These are phyloP conservation scores for Zoysia japonica DNA, from an alignment of 176 grass and related monocot genomes.

Conservation along the genomic window DNA sequence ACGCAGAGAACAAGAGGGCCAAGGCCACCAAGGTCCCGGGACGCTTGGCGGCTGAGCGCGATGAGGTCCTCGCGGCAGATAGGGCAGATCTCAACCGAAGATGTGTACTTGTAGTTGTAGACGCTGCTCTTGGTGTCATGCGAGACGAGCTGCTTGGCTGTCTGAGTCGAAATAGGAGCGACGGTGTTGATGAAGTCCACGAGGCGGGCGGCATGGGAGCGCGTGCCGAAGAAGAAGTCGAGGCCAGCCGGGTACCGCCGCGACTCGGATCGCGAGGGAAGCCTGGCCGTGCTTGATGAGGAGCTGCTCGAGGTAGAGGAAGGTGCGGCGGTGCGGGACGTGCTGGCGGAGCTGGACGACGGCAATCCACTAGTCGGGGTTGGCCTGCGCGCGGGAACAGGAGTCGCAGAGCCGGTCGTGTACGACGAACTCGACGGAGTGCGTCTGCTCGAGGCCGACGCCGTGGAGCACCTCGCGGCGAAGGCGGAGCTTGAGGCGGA, in stretches of 20 bases:
- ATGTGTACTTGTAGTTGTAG: conserved; percentile 90
- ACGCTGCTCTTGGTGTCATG: conserved; percentile 73
- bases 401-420: conserved; percentile 75
- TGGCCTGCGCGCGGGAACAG: conserved; percentile 66
- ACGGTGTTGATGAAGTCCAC: conserved; percentile 81
- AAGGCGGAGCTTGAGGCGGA: conserved; percentile 86
- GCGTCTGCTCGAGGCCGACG: conserved; percentile 75
- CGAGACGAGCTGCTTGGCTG: conserved; percentile 88
- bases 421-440: conserved; percentile 71
- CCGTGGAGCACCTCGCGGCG: conserved; percentile 75
- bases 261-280: conserved; percentile 63
- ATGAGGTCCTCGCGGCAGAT: conserved; percentile 91
- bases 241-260: conserved; percentile 50
- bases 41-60: conserved; percentile 66
- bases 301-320: conserved; percentile 90
- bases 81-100: conserved; percentile 88
- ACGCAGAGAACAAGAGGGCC: conserved; percentile 79
- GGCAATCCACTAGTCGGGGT: conserved; percentile 80
- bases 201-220: conserved; percentile 64
- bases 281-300: conserved; percentile 80
- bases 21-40: conserved; percentile 69
- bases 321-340: conserved; percentile 75
- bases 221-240: conserved; percentile 81
- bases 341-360: conserved; percentile 85
- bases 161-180: conserved; percentile 59